These are phyloP conservation scores for Colletotrichum sp. DNA, from an alignment of 2,329 filamentous ascomycete genomes.

Conservation along the genomic window DNA sequence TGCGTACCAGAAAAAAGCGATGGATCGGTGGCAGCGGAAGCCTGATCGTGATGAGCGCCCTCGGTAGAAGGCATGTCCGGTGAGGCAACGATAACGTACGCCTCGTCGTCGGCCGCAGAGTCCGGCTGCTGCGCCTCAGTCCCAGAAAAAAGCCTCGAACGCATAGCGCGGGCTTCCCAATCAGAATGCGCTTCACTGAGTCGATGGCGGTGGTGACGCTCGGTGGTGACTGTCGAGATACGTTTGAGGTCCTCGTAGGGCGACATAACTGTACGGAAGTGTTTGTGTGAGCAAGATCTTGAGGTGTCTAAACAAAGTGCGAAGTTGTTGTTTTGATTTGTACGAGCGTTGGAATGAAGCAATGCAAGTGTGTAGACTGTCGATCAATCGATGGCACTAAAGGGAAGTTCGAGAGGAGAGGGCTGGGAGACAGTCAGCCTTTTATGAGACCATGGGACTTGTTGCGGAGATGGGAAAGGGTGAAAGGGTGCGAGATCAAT, in stretches of 20 bases:
- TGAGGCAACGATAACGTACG: not conserved
- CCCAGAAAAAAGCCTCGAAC: not conserved
- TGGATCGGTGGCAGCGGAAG: not conserved
- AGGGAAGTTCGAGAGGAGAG: not conserved
- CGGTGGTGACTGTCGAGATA: not conserved
- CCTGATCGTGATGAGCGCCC: not conserved
- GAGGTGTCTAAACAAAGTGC: not conserved
- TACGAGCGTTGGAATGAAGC: not conserved
- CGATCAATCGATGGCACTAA: not conserved
- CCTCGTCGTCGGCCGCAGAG: not conserved
- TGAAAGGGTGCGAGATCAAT: not conserved
- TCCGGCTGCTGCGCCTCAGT: not conserved
- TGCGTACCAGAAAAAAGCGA: not conserved
- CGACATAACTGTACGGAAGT: not conserved
- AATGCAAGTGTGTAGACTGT: not conserved
- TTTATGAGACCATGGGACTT: not conserved
- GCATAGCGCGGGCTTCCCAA: not conserved
- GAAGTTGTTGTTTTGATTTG: not conserved
- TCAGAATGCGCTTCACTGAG: not conserved
- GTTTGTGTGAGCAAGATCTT: not conserved
- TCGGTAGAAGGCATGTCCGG: fast-evolving
- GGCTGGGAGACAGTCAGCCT: not conserved
- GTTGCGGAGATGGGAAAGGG: not conserved
- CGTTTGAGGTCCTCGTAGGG: not conserved
- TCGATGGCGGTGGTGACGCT: not conserved